Evolutionary conservation across 306 rosid genomes (phyloP).

Genomic region (Castanea crenata): DNA sequence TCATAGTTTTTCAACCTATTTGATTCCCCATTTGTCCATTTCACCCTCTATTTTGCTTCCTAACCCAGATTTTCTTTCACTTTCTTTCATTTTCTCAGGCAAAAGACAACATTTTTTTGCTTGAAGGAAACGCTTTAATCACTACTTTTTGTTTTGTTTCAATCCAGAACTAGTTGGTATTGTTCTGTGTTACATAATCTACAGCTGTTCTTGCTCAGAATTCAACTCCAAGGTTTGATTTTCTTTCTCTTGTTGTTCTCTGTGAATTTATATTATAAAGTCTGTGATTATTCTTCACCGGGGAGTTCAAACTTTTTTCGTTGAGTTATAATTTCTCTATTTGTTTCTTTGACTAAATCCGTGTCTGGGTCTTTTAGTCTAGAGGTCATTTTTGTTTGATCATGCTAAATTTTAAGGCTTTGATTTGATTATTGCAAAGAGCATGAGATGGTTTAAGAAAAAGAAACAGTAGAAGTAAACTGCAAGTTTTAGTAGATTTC

Average conservation of each 20-base stretch:
- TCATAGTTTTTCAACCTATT: background rate
- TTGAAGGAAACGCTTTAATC: constrained; percentile 1
- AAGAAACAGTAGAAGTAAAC: background rate
- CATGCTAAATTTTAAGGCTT: background rate
- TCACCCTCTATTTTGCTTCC: background rate
- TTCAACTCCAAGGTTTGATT: background rate
- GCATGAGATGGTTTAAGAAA: background rate
- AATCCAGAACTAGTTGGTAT: background rate
- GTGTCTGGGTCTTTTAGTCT: constrained; percentile 20
- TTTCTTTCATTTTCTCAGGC: background rate
- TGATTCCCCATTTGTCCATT: background rate
- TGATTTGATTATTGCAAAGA: background rate
- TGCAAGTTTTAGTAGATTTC: background rate
- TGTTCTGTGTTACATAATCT: background rate
- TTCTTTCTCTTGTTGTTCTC: background rate
- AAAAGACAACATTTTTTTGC: background rate
- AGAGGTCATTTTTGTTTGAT: background rate
- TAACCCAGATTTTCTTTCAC: background rate
- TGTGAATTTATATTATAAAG: background rate
- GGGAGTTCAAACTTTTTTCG: background rate
- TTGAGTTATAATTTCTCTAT: background rate
- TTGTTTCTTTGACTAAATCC: background rate
- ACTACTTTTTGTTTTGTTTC: background rate
- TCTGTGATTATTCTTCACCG: background rate
- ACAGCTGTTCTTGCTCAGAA: background rate